Evolutionary conservation across 1,284 basidiomycete genomes (phyloP), one percentile per base, ranked within the genome.

Genomic region (Tylopilus orsonianus): DNA sequence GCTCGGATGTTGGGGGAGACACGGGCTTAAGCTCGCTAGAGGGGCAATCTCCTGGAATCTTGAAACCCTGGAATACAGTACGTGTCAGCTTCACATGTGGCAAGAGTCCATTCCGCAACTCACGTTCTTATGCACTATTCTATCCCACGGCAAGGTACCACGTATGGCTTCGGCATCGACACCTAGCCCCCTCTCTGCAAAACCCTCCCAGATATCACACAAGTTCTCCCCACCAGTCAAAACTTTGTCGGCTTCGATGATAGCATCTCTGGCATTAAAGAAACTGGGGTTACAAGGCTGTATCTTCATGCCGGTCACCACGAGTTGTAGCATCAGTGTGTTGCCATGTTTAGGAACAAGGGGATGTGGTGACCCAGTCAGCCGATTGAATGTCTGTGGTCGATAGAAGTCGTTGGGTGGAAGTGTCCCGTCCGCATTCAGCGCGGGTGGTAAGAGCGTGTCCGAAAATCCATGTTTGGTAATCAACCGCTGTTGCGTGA

Each of bases 171-270:
- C 67, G 2, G 92, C 87, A 60, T 91, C 83, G 16, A 74, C 70
- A 4, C 91, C 92, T n/a, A 97, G 71, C 7, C 94, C 93, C 42
- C 90, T 79, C 58, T 79, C 72, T 18, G 88, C 78, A 68, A 97
- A 97, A 42, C 82, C 90, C 46, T 78, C 71, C 92, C 92, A 96
- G 54, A 97, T 72, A 20, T 78, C 72, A 71, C 94, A 97, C 63
- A 77, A 79, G 77, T 97, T 97, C 77, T 90, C 90, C 12, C 93
- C 94, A 20, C 86, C 90, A 5, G 94, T 97, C 43, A 95, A 78
- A 40, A 88, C 71, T 67, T 90, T 71, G 68, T 96, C 36, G 5
- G 94, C 93, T 60, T 90, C 82, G 63, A 97, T 81, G 66, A 97
- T 94, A 34, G 93, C 92, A 67, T 96, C 89, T 49, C 93, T 85